Conservation (phyloP, 2,329 filamentous ascomycete species). For the Ceratocystis papillata region DNA sequence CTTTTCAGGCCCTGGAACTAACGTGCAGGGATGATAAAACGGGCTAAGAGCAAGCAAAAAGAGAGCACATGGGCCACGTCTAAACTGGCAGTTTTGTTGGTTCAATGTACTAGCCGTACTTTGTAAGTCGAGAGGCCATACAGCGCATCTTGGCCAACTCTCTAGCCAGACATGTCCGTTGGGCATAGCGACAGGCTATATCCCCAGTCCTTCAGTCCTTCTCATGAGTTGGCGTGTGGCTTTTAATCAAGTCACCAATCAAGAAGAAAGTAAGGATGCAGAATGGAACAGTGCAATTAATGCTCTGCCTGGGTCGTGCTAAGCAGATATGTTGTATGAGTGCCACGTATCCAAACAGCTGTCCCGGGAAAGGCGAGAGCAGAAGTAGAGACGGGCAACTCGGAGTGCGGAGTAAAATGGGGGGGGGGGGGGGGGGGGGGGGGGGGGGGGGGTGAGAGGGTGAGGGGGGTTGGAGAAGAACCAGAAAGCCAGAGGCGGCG, state of each 20-base stretch:
- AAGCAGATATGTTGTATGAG: neutral
- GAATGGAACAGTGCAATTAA: neutral
- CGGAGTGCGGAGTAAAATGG: neutral
- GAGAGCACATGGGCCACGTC: slow-evolving; percentile 8
- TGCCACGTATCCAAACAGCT: neutral
- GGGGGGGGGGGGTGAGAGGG: too few species aligned
- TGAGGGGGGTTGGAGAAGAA: too few species aligned
- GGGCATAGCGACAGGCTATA: neutral
- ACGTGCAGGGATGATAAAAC: neutral
- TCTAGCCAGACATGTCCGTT: neutral
- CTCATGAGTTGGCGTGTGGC: neutral
- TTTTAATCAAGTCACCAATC: neutral
- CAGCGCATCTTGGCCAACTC: neutral
- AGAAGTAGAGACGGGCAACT: neutral
- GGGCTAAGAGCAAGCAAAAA: neutral
- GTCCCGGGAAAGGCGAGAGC: neutral
- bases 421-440: too few species aligned
- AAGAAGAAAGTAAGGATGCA: neutral
- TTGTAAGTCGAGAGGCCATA: neutral
- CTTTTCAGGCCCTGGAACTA: slow-evolving; percentile 1
- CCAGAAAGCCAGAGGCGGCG: too few species aligned
- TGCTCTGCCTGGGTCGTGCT: neutral
- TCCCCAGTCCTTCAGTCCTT: too few species aligned
- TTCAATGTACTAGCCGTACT: neutral
- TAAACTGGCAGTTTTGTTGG: neutral